Evolutionary conservation across 495 filamentous ascomycete genomes (phyloP).

Genomic region (Aspergillus haitiensis): DNA sequence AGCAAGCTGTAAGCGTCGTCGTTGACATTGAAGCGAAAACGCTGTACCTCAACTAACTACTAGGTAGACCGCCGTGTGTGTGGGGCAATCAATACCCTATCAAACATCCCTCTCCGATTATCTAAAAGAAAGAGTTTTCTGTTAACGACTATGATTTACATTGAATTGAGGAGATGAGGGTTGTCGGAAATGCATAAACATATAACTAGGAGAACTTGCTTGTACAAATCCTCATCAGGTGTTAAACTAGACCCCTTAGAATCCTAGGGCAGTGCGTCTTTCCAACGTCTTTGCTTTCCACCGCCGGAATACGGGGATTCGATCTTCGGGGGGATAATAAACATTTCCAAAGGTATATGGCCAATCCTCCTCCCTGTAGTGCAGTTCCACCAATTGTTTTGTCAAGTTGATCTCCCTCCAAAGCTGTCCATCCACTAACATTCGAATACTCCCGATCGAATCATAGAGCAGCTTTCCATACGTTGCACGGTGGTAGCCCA

Average conservation of each 20-base stretch:
- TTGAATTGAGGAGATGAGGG: no score
- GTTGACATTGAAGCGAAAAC: no score
- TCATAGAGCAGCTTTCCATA: conserved; percentile 22
- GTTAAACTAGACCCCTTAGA: conserved; percentile 1
- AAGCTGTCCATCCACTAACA: conserved; percentile 5
- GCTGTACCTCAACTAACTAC: no score
- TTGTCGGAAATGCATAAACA: no score
- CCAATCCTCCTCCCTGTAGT: neutral
- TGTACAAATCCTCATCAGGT: no score
- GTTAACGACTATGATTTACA: no score
- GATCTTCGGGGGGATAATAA: neutral
- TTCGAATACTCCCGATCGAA: conserved; percentile 17
- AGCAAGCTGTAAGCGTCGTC: no score
- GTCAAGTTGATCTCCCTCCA: neutral
- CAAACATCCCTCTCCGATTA: no score
- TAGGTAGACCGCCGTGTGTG: no score
- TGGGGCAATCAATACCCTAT: no score
- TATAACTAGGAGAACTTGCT: no score
- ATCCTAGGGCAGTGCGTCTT: conserved; percentile 4
- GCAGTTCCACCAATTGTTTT: neutral
- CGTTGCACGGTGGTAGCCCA: conserved; percentile 1
- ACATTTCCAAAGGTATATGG: neutral
- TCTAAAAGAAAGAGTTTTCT: no score
- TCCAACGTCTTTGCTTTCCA: conserved; percentile 19
- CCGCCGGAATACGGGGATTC: conserved; percentile 4